A percentile compares a stretch with the other conserved stretches of the same genome.
Evolutionary conservation across 1,284 basidiomycete genomes (phyloP).

Genomic region (Ustilago cynodontis): DNA sequence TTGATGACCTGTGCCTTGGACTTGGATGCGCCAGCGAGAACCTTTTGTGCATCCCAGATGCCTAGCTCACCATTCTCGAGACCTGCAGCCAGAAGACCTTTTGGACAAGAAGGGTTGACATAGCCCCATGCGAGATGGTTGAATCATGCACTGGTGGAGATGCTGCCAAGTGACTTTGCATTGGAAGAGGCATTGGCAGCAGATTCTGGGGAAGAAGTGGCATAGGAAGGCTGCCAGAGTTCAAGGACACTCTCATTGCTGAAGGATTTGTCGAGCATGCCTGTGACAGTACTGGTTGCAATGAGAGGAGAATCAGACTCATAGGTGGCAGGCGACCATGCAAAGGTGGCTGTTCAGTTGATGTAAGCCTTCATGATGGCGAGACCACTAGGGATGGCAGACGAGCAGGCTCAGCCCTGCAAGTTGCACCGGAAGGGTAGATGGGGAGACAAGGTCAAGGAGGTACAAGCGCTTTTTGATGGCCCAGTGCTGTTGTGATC

Average conservation of each 20-base stretch:
- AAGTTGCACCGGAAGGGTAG: conserved; percentile 3
- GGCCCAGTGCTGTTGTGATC: no score
- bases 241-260: conserved; percentile 93
- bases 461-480: no score
- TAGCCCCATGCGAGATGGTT: conserved; percentile 94
- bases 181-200: conserved; percentile 10
- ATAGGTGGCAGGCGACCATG: conserved; percentile 83
- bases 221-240: conserved; percentile 77
- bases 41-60: conserved; percentile 83
- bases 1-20: conserved; percentile 59
- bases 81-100: conserved; percentile 91
- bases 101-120: conserved; percentile 77
- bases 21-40: conserved; percentile 74
- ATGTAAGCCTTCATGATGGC: conserved; percentile 65
- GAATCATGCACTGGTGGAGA: conserved; percentile 74
- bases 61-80: conserved; percentile 95
- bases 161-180: conserved; percentile 55
- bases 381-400: not conserved
- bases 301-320: conserved; percentile 77
- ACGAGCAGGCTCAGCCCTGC: conserved; percentile 23
- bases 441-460: no score
- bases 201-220: conserved; percentile 18
- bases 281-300: conserved; percentile 95
- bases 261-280: conserved; percentile 95
- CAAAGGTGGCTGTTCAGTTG: conserved; percentile 82